phyloP scores from a whole-genome alignment of 306 rosid species.

The Glycine soja region DNA sequence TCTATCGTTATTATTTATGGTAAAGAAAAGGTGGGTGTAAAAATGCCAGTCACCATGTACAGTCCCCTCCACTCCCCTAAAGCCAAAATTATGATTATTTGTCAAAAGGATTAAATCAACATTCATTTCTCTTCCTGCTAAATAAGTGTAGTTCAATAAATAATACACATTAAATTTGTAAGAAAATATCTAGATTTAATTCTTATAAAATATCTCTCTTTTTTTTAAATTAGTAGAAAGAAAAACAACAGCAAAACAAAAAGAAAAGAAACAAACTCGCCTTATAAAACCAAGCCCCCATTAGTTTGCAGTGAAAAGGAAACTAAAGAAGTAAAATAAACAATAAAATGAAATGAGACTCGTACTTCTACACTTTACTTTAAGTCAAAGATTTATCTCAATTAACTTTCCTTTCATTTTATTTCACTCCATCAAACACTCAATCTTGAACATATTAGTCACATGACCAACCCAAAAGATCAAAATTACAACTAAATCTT shows the following conservation, averaged over 20 bases:
- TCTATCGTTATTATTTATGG: not conserved
- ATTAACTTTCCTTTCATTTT: too few relatives aligned
- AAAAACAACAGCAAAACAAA: too few relatives aligned
- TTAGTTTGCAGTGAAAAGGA: too few relatives aligned
- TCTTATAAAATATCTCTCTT: not conserved
- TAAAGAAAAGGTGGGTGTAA: not conserved
- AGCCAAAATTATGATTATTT: not conserved
- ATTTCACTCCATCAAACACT: too few relatives aligned
- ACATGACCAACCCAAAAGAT: too few relatives aligned
- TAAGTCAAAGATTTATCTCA: too few relatives aligned
- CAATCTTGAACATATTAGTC: too few relatives aligned
- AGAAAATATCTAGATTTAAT: not conserved
- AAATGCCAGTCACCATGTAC: not conserved
- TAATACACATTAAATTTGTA: not conserved
- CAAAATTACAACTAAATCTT: not conserved
- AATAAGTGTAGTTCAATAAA: not conserved
- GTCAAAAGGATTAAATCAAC: not conserved
- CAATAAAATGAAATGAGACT: too few relatives aligned
- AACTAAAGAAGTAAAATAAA: too few relatives aligned
- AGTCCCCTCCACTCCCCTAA: not conserved
- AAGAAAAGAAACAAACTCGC: not conserved
- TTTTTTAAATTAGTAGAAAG: too few relatives aligned
- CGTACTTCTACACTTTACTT: too few relatives aligned
- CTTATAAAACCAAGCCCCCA: too few relatives aligned
- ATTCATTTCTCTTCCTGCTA: not conserved